phyloP scores from a whole-genome alignment of 2,329 filamentous ascomycete genomes.

The Lachnellula occidentalis region DNA sequence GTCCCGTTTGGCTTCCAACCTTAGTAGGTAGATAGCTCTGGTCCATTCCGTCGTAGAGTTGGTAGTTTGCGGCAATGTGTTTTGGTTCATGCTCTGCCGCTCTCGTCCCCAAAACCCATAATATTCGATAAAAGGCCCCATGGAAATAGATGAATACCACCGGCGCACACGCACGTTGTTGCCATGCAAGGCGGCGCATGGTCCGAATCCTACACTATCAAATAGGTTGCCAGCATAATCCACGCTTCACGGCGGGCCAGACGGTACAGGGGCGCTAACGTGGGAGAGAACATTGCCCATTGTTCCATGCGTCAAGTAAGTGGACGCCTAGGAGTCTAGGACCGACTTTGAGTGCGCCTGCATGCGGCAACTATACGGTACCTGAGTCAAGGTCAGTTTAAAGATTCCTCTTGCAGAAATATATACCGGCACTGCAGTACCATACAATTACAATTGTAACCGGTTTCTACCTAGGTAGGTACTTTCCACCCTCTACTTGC shows the following conservation, averaged over 20 bases:
- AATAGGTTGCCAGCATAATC: background rate
- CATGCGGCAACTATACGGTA: conserved; percentile 1
- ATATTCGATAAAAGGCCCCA: background rate
- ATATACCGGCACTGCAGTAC: too few relatives aligned
- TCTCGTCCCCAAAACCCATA: background rate
- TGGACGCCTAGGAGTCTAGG: background rate
- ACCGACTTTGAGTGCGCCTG: background rate
- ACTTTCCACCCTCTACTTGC: too few relatives aligned
- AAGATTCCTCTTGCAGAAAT: background rate
- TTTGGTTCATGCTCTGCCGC: background rate
- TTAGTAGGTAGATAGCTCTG: background rate
- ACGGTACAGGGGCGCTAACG: too few relatives aligned
- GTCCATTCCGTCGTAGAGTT: background rate
- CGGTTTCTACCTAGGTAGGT: too few relatives aligned
- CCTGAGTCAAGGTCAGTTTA: background rate
- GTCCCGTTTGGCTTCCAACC: background rate
- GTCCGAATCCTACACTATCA: background rate
- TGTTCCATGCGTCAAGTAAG: conserved; percentile 20
- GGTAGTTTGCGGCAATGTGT: background rate
- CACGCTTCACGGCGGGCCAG: too few relatives aligned
- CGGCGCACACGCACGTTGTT: background rate
- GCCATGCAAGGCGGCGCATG: background rate
- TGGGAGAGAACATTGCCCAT: conserved; percentile 8
- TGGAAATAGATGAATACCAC: background rate
- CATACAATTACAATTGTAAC: too few relatives aligned